Base-by-base conservation (phyloP, 2,329 filamentous ascomycete genomes). In the Aspergillus pseudotamarii region DNA sequence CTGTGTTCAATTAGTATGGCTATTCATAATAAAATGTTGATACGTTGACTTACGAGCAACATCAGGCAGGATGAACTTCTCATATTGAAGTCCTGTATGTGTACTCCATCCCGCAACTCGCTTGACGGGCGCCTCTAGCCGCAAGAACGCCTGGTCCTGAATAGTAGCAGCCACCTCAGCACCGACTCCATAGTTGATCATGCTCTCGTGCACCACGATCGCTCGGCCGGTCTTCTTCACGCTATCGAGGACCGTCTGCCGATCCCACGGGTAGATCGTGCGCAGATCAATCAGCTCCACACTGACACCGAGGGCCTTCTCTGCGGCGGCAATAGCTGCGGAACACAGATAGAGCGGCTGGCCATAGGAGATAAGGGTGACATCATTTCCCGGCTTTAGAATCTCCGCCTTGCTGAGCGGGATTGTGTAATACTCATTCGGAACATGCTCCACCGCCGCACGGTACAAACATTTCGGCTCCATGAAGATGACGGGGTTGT, bases 391-490 rank as follows among this genome's bases (percentile, higher is more conserved):
- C 60, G 89, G 82, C 76, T 93, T 94, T 26, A 97, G 75, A 0
- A 96, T 79, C 75, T 97, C 93, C 0, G 94, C 94, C 76, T 92
- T 94, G 70, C 89, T 92, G 12, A 97, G 83, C 0, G 93, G 93
- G 16, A 97, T 84, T n/a, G 89, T 88, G 76, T 95, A 97, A 3
- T 91, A 82, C 26, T 88, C 90, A 1, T 89, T 86, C 0, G 94
- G 94, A 1, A 97, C 94, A 76, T 97, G 92, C 78, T 97, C 94
- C 32, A 96, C 92, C 0, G 94, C 92, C 0, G 94, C 93, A 23
- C 94, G 89, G 77, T 97, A 97, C 14, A 97, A 82, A 54, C 95
- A 91, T 81, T 97, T 97, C 51, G 94, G 94, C 76, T 97, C 94
- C 89, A 97, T 89, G 78, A 97, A 96, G 59, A 97, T 83, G 66